Base-by-base conservation (phyloP, 495 filamentous ascomycete genomes). In the Thermothielavioides terrestris region DNA sequence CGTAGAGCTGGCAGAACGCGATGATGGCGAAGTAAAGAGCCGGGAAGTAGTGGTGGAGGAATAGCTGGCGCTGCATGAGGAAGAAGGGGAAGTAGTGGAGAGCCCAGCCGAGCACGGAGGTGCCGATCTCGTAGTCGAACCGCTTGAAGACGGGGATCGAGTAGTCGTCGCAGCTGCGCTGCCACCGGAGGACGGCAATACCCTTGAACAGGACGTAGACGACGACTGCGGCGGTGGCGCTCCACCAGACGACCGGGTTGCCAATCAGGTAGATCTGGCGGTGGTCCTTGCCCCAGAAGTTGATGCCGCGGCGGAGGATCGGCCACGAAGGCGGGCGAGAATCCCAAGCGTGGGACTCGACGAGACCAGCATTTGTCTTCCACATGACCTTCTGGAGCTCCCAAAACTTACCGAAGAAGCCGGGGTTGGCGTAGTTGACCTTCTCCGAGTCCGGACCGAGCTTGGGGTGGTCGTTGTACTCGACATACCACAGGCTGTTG, bases 321-420 rank as follows among this genome's bases (percentile, higher is more conserved):
- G 92, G 92, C 92, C 92, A 98, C 17, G 88, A 90, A 14, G 82
- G 81, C 11, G 92, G 92, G 27, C 92, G 84, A 39, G 92, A 97
- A 66, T 98, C 92, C 92, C 92, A 98, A 42, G 89, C 87, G 61
- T 98, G 92, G 32, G 89, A 94, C 63, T 97, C 92, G 25, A 94
- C 86, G 47, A 98, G 80, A 25, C 92, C 94, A 27, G 92, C 92
- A 61, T 98, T 98, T 12, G 94, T 97, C 52, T 78, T 86, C 92
- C 92, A 98, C 92, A 98, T 98, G 32, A 98, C 94, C 67, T 88
- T 89, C 66, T 98, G 90, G n/a, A 98, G 74, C 70, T 98, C 92
- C 87, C 88, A 95, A 73, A 98, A 98, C 63, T 97, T 98, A 47
- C 90, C 94, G 47, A 97, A 78, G 76, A 98, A 97, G 12, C 92